A percentile compares a stretch with the other conserved stretches of the same genome.
phyloP scores from a whole-genome alignment of 768 basidiomycete genomes.

The Tylopilus plumbeoviolaceoides region DNA sequence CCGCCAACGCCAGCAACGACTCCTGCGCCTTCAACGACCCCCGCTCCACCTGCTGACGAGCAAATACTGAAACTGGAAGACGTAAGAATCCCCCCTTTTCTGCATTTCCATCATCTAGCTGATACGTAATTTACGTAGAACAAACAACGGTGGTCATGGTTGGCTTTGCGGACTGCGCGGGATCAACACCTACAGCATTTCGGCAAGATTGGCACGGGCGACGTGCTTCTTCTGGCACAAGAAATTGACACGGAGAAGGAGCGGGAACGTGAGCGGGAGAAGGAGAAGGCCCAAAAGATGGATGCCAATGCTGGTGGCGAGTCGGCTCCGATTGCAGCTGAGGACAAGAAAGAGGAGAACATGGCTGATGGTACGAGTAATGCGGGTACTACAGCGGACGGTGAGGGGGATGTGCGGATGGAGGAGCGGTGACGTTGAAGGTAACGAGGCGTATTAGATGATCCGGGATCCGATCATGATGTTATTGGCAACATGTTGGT shows the following conservation, averaged over 20 bases:
- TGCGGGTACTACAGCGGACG: conserved; percentile 20
- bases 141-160: conserved; percentile 76
- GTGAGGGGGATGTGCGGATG: conserved; percentile 50
- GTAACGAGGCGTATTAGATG: background rate
- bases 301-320: conserved; percentile 29
- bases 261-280: conserved; percentile 35
- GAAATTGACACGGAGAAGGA: conserved; percentile 37
- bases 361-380: conserved; percentile 20
- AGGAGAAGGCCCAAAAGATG: conserved; percentile 25
- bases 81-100: conserved; percentile 32
- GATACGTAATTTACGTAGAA: conserved; percentile 42
- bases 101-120: conserved; percentile 6
- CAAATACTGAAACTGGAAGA: conserved; percentile 60
- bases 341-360: conserved; percentile 25
- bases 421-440: conserved; percentile 31
- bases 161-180: conserved; percentile 72
- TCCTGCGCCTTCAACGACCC: conserved; percentile 16
- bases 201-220: conserved; percentile 77
- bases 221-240: conserved; percentile 47
- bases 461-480: background rate
- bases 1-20: conserved; percentile 13
- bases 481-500: background rate
- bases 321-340: conserved; percentile 26
- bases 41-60: conserved; percentile 38
- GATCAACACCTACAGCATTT: conserved; percentile 73